Conservation (phyloP, 2,329 filamentous ascomycete genomes). For the Aureobasidium sp. region DNA sequence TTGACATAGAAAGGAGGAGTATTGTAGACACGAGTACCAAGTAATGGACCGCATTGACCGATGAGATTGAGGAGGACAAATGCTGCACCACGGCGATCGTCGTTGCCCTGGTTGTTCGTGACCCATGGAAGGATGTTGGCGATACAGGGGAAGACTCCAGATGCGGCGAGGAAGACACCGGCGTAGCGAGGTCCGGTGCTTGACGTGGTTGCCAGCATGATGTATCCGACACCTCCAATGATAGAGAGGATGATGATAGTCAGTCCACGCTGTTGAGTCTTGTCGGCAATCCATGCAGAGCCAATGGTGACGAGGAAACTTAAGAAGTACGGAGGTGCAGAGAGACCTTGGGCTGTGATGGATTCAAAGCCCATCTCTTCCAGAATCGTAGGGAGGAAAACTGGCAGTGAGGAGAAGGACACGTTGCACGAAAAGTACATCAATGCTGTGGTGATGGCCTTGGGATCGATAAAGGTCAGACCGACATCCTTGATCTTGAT, state of each 20-base stretch:
- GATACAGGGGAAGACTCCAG: constrained; percentile 23
- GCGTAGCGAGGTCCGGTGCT: constrained; percentile 43
- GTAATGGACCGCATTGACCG: constrained; percentile 66
- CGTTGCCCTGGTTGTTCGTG: constrained; percentile 22
- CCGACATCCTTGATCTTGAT: constrained; percentile 41
- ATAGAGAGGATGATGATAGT: constrained; percentile 50
- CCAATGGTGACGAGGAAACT: constrained; percentile 55
- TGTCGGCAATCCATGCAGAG: constrained; percentile 57
- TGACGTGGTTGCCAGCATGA: constrained; percentile 52
- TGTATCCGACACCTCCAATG: constrained; percentile 54
- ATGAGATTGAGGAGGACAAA: constrained; percentile 51
- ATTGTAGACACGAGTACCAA: constrained; percentile 47
- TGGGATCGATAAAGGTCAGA: constrained; percentile 34
- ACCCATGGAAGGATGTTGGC: constrained; percentile 20
- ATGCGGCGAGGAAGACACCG: constrained; percentile 22
- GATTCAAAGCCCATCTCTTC: constrained; percentile 57
- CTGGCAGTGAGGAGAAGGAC: constrained; percentile 49
- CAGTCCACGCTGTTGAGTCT: constrained; percentile 54
- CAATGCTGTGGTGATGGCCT: constrained; percentile 27
- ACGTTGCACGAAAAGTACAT: constrained; percentile 58
- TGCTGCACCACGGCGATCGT: constrained; percentile 17
- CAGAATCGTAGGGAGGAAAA: constrained; percentile 37
- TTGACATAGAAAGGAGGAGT: constrained; percentile 43
- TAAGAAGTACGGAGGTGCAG: constrained; percentile 62
- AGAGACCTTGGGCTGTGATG: constrained; percentile 62